These are phyloP conservation scores for Ogataea ramenticola DNA, from an alignment of 805 yeast genomes.

Conservation along the genomic window DNA sequence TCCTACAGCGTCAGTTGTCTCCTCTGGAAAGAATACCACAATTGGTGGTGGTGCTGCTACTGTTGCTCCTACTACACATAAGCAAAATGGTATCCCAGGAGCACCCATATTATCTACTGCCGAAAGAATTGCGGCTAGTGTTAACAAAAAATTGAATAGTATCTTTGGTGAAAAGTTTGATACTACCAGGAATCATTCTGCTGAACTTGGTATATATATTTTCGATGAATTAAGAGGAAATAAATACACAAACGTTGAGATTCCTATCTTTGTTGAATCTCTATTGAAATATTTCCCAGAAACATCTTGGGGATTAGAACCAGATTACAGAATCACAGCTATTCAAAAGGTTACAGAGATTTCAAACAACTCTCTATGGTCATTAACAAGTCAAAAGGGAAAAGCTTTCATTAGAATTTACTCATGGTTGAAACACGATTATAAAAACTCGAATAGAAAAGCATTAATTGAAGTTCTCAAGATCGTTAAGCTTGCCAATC, in stretches of 20 bases:
- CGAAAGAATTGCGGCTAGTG: neutral
- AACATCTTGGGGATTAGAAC: conserved; percentile 2
- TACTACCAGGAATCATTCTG: neutral
- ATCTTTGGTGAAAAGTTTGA: conserved; percentile 1
- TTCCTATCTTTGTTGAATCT: neutral
- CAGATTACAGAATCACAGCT: conserved; percentile 9
- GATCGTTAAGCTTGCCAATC: neutral
- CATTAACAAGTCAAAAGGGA: neutral
- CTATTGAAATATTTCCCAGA: conserved; percentile 6
- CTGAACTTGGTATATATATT: neutral
- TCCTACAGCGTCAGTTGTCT: too few species aligned
- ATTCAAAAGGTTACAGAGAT: neutral
- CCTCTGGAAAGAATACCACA: too few species aligned
- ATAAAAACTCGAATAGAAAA: conserved; percentile 4
- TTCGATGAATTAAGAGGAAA: neutral
- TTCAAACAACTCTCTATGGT: conserved; percentile 4
- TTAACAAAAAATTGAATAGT: neutral
- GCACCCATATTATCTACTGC: neutral
- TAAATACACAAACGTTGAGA: neutral
- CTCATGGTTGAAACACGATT: conserved; percentile 8
- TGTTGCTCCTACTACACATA: too few species aligned
- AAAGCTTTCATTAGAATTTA: conserved; percentile 7
- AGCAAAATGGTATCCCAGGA: neutral
- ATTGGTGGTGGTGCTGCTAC: too few species aligned
- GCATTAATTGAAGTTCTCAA: conserved; percentile 1